Percentiles rank a stretch among this genome's conserved stretches.
phyloP scores from a whole-genome alignment of 176 grass and related monocot species.

The Oryza punctata region DNA sequence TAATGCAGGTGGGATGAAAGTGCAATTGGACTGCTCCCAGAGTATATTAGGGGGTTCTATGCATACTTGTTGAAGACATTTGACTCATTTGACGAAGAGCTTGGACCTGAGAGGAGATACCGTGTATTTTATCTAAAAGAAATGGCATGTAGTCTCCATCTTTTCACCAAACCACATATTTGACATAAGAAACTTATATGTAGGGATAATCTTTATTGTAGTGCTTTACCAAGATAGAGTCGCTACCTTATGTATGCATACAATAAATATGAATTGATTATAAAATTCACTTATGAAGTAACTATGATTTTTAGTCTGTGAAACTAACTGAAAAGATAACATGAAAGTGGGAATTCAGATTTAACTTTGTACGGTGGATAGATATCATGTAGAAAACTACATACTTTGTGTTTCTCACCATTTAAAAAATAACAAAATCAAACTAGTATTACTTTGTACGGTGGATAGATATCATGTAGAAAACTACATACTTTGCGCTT shows the following conservation, averaged over 20 bases:
- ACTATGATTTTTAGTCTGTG: not conserved
- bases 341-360: not conserved
- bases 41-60: constrained; percentile 39
- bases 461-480: not conserved
- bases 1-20: constrained; percentile 43
- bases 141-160: constrained; percentile 11
- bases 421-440: not conserved
- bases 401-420: not conserved
- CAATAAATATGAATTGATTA: not conserved
- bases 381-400: not conserved
- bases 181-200: not conserved
- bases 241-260: not conserved
- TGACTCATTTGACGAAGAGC: constrained; percentile 34
- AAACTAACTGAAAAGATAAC: not conserved
- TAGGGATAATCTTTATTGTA: not conserved
- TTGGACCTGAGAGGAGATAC: constrained; percentile 31
- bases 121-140: constrained; percentile 43
- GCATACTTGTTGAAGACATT: constrained; percentile 37
- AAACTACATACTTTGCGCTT: not conserved
- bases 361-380: not conserved
- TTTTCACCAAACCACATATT: not conserved
- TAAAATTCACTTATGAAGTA: not conserved
- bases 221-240: not conserved
- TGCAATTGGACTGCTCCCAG: constrained; percentile 33
- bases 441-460: not conserved